Conservation (phyloP, 2,329 filamentous ascomycete genomes). For the Stagonosporopsis vannaccii region DNA sequence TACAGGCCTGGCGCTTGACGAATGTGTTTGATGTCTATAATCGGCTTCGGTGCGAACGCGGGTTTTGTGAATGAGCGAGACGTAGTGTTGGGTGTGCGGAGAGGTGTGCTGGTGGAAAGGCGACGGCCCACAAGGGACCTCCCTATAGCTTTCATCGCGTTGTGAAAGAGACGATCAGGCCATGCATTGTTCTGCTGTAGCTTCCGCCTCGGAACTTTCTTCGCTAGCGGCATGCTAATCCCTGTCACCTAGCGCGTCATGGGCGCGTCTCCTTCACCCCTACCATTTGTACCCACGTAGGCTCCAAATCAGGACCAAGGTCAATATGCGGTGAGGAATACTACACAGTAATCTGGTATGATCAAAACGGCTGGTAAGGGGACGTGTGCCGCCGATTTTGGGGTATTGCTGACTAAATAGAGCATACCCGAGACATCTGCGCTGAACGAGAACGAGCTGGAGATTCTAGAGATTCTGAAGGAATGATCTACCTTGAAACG, state of each 20-base stretch:
- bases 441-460: neutral
- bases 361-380: neutral
- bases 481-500: neutral
- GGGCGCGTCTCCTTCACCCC: constrained; percentile 17
- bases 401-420: neutral
- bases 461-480: too few relatives aligned
- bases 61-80: constrained; percentile 61
- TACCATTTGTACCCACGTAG: neutral
- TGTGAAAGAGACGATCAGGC: constrained; percentile 12
- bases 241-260: constrained; percentile 18
- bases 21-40: constrained; percentile 87
- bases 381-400: neutral
- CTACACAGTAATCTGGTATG: neutral
- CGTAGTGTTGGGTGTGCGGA: constrained; percentile 41
- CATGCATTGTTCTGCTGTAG: constrained; percentile 8
- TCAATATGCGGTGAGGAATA: neutral
- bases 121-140: constrained; percentile 27
- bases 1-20: constrained; percentile 83
- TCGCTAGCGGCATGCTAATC: constrained; percentile 11
- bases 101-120: neutral
- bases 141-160: constrained; percentile 34
- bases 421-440: neutral
- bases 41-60: constrained; percentile 77
- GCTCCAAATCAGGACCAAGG: neutral
- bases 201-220: constrained; percentile 20